A percentile compares a stretch with the other conserved stretches of the same genome.
Conservation (phyloP, 257 asterid species). For the Marsdenia floribunda region DNA sequence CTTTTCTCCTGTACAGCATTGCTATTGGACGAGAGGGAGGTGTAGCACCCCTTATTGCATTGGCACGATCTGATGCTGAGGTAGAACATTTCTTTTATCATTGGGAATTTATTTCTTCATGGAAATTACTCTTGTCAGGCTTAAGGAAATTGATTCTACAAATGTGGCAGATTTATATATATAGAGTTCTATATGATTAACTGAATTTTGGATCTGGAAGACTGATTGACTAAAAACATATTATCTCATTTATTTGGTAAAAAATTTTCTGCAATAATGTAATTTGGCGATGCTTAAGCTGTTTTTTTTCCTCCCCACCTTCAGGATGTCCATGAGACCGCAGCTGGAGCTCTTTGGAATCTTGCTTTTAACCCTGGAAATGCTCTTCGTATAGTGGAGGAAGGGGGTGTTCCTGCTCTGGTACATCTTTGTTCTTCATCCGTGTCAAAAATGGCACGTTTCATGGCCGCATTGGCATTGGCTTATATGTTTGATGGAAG, state of each 20-base stretch:
- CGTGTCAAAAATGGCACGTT: slow-evolving; percentile 85
- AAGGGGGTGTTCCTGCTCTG: slow-evolving; percentile 79
- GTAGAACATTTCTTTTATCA: slow-evolving; percentile 26
- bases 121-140: background rate
- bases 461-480: slow-evolving; percentile 88
- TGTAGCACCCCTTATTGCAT: slow-evolving; percentile 67
- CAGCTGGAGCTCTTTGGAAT: slow-evolving; percentile 98
- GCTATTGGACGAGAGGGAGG: slow-evolving; percentile 95
- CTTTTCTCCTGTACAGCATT: slow-evolving; percentile 37
- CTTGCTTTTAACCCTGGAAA: slow-evolving; percentile 91
- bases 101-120: background rate
- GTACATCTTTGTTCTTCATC: slow-evolving; percentile 78
- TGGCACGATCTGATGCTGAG: slow-evolving; percentile 70
- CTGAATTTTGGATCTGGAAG: background rate
- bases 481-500: slow-evolving; percentile 93
- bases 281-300: slow-evolving; percentile 6
- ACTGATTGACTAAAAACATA: background rate
- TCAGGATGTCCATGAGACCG: slow-evolving; percentile 97
- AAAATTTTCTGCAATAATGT: background rate
- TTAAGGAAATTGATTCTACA: background rate
- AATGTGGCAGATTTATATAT: too few species aligned
- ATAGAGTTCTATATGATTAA: background rate
- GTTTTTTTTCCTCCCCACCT: slow-evolving; percentile 15
- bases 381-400: slow-evolving; percentile 86
- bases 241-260: background rate